These are phyloP conservation scores for Nicotiana paniculata DNA, from an alignment of 257 asterid species.

Conservation along the genomic window DNA sequence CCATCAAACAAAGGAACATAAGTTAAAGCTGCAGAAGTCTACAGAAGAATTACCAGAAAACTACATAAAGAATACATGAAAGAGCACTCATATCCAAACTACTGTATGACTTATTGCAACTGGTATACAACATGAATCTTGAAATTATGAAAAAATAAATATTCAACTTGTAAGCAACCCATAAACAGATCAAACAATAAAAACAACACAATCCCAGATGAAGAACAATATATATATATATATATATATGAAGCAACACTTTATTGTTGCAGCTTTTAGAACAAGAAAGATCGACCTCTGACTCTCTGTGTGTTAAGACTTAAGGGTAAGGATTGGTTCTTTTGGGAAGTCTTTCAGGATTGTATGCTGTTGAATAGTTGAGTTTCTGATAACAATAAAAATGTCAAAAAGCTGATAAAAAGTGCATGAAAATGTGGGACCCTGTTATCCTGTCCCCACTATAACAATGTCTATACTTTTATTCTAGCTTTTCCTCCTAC, in stretches of 20 bases:
- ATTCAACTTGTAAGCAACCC: background rate
- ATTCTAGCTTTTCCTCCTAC: background rate
- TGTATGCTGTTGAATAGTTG: slow-evolving; percentile 14
- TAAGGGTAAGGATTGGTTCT: slow-evolving; percentile 1
- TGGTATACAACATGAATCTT: background rate
- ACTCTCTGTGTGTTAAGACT: background rate
- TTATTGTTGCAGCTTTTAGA: background rate
- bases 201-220: background rate
- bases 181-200: slow-evolving; percentile 1
- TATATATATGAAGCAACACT: background rate
- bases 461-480: background rate
- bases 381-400: background rate
- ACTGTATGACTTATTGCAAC: background rate
- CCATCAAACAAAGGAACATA: background rate
- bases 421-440: slow-evolving; percentile 1
- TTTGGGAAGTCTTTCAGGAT: background rate
- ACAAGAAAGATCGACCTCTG: slow-evolving; percentile 1
- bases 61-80: background rate
- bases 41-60: background rate
- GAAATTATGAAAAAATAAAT: background rate
- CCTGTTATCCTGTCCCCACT: background rate
- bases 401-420: slow-evolving; percentile 3
- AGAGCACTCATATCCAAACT: background rate
- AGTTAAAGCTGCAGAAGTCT: background rate
- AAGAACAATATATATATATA: background rate